phyloP scores from a whole-genome alignment of 2,329 filamentous ascomycete species.

The Cladosporium sphaerospermum region DNA sequence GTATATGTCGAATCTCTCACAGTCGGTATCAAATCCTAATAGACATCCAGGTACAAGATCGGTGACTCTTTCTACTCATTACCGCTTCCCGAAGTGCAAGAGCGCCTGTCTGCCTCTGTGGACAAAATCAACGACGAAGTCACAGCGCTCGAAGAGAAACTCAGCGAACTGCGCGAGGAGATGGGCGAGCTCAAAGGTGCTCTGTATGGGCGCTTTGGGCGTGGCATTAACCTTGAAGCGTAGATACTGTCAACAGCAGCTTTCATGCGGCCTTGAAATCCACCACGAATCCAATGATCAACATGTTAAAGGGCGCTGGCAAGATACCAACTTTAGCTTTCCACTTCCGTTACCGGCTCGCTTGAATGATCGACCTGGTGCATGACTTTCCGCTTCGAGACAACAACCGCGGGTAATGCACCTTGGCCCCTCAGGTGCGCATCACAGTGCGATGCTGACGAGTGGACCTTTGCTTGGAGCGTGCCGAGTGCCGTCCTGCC shows the following conservation, averaged over 20 bases:
- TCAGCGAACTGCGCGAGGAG: slow-evolving; percentile 70
- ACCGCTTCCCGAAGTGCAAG: slow-evolving; percentile 75
- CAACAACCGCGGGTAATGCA: slow-evolving; percentile 3
- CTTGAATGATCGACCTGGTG: slow-evolving; percentile 3
- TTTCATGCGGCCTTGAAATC: not conserved
- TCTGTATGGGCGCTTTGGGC: slow-evolving; percentile 88
- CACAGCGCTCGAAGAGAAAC: slow-evolving; percentile 65
- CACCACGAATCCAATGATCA: not conserved
- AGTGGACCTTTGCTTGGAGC: slow-evolving; percentile 1
- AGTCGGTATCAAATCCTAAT: not conserved
- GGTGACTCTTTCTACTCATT: slow-evolving; percentile 92
- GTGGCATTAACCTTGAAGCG: slow-evolving; percentile 94
- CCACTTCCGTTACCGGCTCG: slow-evolving; percentile 2
- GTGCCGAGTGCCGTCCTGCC: slow-evolving; percentile 6
- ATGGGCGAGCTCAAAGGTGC: slow-evolving; percentile 87
- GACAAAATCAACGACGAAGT: slow-evolving; percentile 73
- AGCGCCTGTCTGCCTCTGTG: slow-evolving; percentile 68
- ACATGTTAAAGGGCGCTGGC: slow-evolving; percentile 6
- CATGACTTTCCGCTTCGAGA: slow-evolving; percentile 4
- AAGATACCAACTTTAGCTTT: slow-evolving; percentile 3
- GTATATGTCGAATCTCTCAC: slow-evolving; percentile 27
- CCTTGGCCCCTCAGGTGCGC: slow-evolving; percentile 9
- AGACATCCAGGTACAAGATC: slow-evolving; percentile 72
- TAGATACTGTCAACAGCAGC: slow-evolving; percentile 37
- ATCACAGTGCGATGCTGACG: slow-evolving; percentile 5